Evolutionary conservation across 441 rosid genomes (phyloP), one percentile per base, ranked within the genome.

Genomic region (Croton setiger): DNA sequence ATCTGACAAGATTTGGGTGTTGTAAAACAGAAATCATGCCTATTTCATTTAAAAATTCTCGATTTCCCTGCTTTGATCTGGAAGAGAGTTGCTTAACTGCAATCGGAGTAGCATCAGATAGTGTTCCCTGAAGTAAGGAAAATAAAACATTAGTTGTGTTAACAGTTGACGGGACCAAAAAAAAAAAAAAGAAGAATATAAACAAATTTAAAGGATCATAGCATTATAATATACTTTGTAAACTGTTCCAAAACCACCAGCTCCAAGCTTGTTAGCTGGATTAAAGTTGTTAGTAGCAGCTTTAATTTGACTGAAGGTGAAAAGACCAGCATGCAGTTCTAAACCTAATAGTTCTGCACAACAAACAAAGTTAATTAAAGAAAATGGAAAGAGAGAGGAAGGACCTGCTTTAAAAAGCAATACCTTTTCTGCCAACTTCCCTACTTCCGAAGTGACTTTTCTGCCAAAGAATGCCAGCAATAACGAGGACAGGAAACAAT

Each of bases 201-300:
- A 56, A 14, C 2, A 56, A 10, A 13, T n/a, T n/a, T n/a, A n/a
- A n/a, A n/a, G n/a, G n/a, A n/a, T n/a, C n/a, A n/a, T n/a, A 20
- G 31, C 31, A 5, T 7, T 67, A 15, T 14, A 4, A 3, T 45
- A 64, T 70, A 90, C 98, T 88, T 88, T 90, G 78, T 84, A 88
- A 0, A 92, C 98, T 54, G 96, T 68, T 60, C 96, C 96, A 52
- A 92, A 92, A 72, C 95, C 96, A 62, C 95, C 98, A 82, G 90
- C 89, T 27, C 98, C 98, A 47, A 92, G 77, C 84, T 92, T 92
- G 83, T 90, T 83, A 53, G 65, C 75, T 15, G 84, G 71, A 78
- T 77, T 81, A 44, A 92, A 92, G 78, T 88, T 79, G 72, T 86
- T 74, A 0, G 96, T 88, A 35, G 98, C 96, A 68, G 73, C 77